Evolutionary conservation across 2,329 filamentous ascomycete genomes (phyloP).

Genomic region (Xylaria sp.): DNA sequence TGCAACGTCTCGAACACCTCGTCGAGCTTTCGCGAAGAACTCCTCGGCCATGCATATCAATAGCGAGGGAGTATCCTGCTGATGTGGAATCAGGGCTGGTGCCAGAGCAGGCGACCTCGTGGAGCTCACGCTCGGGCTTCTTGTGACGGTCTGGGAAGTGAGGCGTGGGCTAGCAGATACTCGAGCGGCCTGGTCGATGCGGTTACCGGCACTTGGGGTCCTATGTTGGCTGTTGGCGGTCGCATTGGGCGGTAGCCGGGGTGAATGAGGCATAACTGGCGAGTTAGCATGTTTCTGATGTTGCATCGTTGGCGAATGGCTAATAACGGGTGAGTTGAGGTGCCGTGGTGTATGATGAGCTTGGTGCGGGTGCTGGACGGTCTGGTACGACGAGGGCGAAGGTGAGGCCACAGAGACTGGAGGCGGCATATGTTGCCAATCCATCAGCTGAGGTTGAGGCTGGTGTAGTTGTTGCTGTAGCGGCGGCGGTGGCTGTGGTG

Average conservation of each 20-base stretch:
- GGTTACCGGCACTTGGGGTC: conserved; percentile 35
- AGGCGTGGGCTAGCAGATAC: conserved; percentile 50
- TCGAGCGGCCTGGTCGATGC: conserved; percentile 45
- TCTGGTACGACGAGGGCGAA: conserved; percentile 25
- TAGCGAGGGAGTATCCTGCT: conserved; percentile 65
- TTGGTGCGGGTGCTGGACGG: conserved; percentile 14
- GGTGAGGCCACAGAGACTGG: conserved; percentile 30
- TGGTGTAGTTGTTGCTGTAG: conserved; percentile 20
- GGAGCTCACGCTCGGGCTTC: conserved; percentile 51
- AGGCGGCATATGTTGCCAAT: conserved; percentile 38
- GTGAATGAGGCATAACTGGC: conserved; percentile 45
- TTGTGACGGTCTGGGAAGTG: conserved; percentile 44
- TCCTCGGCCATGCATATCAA: conserved; percentile 80
- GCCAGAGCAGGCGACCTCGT: conserved; percentile 48
- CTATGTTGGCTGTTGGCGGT: conserved; percentile 42
- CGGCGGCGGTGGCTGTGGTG: too few relatives aligned
- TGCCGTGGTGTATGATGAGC: conserved; percentile 37
- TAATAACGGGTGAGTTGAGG: conserved; percentile 41
- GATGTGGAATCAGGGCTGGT: conserved; percentile 56
- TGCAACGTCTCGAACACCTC: conserved; percentile 61
- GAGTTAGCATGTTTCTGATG: conserved; percentile 44
- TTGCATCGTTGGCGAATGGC: conserved; percentile 45
- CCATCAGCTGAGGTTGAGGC: conserved; percentile 37
- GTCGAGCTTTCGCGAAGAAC: conserved; percentile 74
- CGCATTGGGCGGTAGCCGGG: conserved; percentile 43